A percentile compares a stretch with the other conserved stretches of the same genome.
Conservation (phyloP, 768 basidiomycete genomes). For the Tylopilus intermedius region DNA sequence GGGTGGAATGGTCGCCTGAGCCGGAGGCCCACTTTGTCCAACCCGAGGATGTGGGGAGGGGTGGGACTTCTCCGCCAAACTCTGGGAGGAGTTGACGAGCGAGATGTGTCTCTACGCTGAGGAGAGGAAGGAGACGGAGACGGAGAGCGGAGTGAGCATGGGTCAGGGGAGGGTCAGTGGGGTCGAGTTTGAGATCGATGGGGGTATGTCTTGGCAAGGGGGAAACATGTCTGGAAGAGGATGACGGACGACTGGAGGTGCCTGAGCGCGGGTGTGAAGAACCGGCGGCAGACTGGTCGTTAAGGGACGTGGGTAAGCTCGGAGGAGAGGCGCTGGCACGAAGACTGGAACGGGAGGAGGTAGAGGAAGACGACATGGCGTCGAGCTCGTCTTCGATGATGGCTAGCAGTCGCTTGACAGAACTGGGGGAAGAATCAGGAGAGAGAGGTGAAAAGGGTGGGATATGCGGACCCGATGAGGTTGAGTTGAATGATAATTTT, state of each 20-base stretch:
- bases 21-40: slow-evolving; percentile 26
- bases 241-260: too few species aligned
- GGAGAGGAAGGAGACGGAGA: slow-evolving; percentile 46
- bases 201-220: background rate
- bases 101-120: slow-evolving; percentile 51
- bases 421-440: slow-evolving; percentile 32
- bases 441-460: background rate
- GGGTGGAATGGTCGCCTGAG: background rate
- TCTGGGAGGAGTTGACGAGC: slow-evolving; percentile 48
- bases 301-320: background rate
- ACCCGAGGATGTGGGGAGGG: slow-evolving; percentile 24
- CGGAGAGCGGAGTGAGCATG: slow-evolving; percentile 24
- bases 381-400: slow-evolving; percentile 47
- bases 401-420: slow-evolving; percentile 54
- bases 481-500: slow-evolving; percentile 65
- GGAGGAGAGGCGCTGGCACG: background rate
- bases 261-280: too few species aligned
- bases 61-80: slow-evolving; percentile 13
- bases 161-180: slow-evolving; percentile 18
- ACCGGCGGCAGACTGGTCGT: too few species aligned
- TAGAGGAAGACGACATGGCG: background rate
- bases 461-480: slow-evolving; percentile 47
- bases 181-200: background rate
- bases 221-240: too few species aligned
- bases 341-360: background rate